Evolutionary conservation across 805 yeast genomes (phyloP).

Genomic region (Lachancea lanzarotensis): DNA sequence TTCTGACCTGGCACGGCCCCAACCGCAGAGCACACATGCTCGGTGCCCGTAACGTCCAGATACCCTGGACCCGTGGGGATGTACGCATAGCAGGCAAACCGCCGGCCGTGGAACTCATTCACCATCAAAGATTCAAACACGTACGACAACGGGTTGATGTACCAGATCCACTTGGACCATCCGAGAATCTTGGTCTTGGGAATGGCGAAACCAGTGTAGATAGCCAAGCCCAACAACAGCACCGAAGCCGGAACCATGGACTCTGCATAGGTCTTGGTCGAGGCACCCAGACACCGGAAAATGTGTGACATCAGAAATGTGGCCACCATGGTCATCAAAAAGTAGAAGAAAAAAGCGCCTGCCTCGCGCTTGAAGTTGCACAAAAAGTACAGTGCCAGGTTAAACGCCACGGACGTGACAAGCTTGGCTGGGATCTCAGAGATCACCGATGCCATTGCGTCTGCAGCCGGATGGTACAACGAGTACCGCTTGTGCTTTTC

Average conservation of each 20-base stretch:
- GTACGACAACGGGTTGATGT: constrained; percentile 52
- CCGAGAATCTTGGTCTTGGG: constrained; percentile 53
- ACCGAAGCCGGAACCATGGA: constrained; percentile 56
- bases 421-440: constrained; percentile 49
- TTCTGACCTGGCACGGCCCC: constrained; percentile 49
- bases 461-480: constrained; percentile 54
- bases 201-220: constrained; percentile 53
- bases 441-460: constrained; percentile 47
- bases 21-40: constrained; percentile 48
- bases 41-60: constrained; percentile 28
- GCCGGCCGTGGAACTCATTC: constrained; percentile 47
- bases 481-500: constrained; percentile 55
- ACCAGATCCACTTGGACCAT: constrained; percentile 63
- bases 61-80: constrained; percentile 47
- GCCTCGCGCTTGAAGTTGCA: constrained; percentile 46
- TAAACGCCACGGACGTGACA: constrained; percentile 40
- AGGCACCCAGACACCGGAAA: constrained; percentile 49
- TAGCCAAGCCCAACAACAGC: constrained; percentile 41
- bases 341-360: constrained; percentile 50
- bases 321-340: constrained; percentile 37
- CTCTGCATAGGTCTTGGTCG: constrained; percentile 40
- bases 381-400: constrained; percentile 46
- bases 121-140: constrained; percentile 52
- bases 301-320: constrained; percentile 50
- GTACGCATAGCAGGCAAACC: constrained; percentile 40